phyloP scores from a whole-genome alignment of 305 asterid genomes.

The Nicotiana rustica region DNA sequence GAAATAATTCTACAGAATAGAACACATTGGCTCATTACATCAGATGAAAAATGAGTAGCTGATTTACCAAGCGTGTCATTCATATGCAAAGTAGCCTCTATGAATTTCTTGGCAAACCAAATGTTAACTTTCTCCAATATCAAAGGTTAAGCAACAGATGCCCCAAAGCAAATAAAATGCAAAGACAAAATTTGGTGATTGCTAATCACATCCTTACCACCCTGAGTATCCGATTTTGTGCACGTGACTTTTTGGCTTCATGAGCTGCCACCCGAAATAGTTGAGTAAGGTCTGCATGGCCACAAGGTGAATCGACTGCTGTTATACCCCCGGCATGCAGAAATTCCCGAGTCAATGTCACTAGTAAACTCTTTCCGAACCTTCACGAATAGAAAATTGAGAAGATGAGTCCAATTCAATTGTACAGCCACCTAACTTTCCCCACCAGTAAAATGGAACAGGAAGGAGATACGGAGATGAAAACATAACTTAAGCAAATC shows the following conservation, averaged over 20 bases:
- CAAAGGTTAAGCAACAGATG: background rate
- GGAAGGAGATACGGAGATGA: constrained; percentile 6
- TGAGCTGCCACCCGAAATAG: constrained; percentile 84
- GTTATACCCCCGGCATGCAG: constrained; percentile 70
- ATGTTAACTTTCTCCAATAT: constrained; percentile 1
- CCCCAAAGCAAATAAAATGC: background rate
- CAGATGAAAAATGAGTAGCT: background rate
- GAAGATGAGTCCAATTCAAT: constrained; percentile 21
- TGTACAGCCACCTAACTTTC: background rate
- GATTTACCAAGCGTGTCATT: background rate
- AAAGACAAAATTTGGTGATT: background rate
- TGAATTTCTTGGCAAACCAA: background rate
- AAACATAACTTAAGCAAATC: background rate
- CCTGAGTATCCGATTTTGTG: constrained; percentile 82
- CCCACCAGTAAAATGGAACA: constrained; percentile 24
- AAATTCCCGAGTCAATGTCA: constrained; percentile 71
- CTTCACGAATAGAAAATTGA: constrained; percentile 50
- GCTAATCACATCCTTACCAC: constrained; percentile 67
- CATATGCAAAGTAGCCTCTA: background rate
- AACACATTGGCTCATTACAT: background rate
- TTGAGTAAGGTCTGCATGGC: constrained; percentile 81
- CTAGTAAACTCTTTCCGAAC: constrained; percentile 85
- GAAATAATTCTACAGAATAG: constrained; percentile 5
- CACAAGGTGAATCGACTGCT: constrained; percentile 64
- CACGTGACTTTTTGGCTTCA: constrained; percentile 92